phyloP scores from a whole-genome alignment of 768 basidiomycete species.

The Pleurotus platypus region DNA sequence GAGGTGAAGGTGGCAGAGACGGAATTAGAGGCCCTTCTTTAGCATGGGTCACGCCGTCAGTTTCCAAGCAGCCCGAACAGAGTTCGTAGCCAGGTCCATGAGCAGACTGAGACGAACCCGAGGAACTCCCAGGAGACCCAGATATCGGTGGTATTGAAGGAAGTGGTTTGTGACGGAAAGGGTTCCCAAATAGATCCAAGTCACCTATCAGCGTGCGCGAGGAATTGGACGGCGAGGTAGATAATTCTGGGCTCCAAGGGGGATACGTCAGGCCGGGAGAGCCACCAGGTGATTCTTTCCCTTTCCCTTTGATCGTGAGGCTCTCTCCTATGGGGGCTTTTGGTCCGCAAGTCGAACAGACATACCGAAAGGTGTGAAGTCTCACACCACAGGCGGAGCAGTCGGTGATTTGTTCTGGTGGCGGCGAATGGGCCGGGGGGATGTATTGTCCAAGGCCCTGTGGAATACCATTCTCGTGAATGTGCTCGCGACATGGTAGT shows the following conservation, averaged over 20 bases:
- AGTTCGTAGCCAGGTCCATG: constrained; percentile 69
- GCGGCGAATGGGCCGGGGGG: constrained; percentile 39
- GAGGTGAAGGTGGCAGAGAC: constrained; percentile 52
- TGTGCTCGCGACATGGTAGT: constrained; percentile 17
- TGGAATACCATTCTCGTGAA: constrained; percentile 27
- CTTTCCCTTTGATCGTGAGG: constrained; percentile 46
- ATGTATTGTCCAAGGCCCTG: constrained; percentile 52
- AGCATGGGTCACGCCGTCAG: constrained; percentile 75
- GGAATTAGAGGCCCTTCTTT: constrained; percentile 51
- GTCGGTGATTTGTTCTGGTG: constrained; percentile 62
- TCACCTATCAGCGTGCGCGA: constrained; percentile 36
- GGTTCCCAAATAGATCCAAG: constrained; percentile 21
- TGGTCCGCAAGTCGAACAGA: constrained; percentile 86
- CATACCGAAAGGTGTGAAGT: constrained; percentile 83
- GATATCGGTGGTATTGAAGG: constrained; percentile 34
- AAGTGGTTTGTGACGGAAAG: constrained; percentile 38
- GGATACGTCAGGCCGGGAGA: constrained; percentile 23
- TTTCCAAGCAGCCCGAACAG: constrained; percentile 76
- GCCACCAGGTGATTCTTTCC: constrained; percentile 27
- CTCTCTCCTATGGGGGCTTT: constrained; percentile 43
- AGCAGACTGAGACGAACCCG: constrained; percentile 16
- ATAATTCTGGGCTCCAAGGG: constrained; percentile 23
- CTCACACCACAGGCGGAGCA: constrained; percentile 80
- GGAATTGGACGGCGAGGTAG: constrained; percentile 28
- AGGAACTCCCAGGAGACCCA: constrained; percentile 19